Percentiles rank a stretch among this genome's conserved stretches.
These are phyloP conservation scores for Spizellomyces sp. DNA, from an alignment of 192 early-diverging fungal genomes.

Conservation along the genomic window DNA sequence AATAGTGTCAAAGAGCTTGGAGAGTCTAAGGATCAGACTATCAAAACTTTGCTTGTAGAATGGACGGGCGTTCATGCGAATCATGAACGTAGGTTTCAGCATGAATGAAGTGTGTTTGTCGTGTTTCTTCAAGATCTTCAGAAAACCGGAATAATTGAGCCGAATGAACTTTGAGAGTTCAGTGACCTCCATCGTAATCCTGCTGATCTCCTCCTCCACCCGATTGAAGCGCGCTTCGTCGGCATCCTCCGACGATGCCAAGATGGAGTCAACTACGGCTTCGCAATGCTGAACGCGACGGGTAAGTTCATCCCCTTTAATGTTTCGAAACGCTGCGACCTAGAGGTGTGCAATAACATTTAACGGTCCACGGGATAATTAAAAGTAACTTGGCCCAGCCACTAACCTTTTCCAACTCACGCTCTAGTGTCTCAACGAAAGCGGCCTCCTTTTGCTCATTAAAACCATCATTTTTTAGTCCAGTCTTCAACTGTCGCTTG, in stretches of 20 bases:
- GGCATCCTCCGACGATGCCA: constrained; percentile 16
- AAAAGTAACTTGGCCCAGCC: not conserved
- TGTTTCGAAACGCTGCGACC: constrained; percentile 55
- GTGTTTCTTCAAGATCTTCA: constrained; percentile 96
- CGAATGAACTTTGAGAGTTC: constrained; percentile 56
- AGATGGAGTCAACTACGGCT: constrained; percentile 39
- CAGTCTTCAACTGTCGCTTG: constrained; percentile 79
- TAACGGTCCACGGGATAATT: not conserved
- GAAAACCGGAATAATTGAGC: constrained; percentile 53
- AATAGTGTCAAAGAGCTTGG: constrained; percentile 50
- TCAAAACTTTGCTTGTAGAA: constrained; percentile 87
- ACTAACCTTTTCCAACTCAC: constrained; percentile 83
- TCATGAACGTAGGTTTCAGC: constrained; percentile 74
- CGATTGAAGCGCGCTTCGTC: constrained; percentile 34
- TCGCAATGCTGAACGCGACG: constrained; percentile 53
- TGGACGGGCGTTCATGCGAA: constrained; percentile 58
- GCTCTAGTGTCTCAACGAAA: constrained; percentile 84
- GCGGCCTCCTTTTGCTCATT: constrained; percentile 80
- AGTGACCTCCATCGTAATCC: constrained; percentile 46
- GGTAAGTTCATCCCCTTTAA: constrained; percentile 56
- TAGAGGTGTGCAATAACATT: not conserved
- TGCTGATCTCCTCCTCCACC: constrained; percentile 44
- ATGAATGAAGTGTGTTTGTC: constrained; percentile 91
- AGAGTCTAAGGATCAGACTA: constrained; percentile 77
- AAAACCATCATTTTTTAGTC: constrained; percentile 59